A percentile compares a stretch with the other conserved stretches of the same genome.
Evolutionary conservation across 208 protist species (phyloP).

Genomic region (Trichomonas gallinae): DNA sequence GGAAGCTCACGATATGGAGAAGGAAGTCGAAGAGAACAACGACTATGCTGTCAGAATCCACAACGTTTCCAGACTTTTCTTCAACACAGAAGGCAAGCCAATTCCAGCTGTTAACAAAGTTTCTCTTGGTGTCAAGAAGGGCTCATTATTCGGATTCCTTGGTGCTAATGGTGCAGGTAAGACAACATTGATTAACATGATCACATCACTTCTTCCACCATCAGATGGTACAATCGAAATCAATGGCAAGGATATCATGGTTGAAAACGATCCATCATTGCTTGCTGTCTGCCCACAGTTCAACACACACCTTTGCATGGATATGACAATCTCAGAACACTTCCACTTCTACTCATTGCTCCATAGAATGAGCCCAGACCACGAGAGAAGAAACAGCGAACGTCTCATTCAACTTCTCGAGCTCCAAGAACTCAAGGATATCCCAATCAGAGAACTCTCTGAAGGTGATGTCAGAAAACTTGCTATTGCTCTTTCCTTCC

Average conservation of each 20-base stretch:
- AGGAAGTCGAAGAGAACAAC: neutral
- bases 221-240: conserved; percentile 25
- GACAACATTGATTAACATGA: conserved; percentile 28
- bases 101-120: neutral
- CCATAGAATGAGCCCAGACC: neutral
- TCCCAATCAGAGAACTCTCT: neutral
- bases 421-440: neutral
- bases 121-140: neutral
- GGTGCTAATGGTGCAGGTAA: conserved; percentile 33
- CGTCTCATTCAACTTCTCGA: neutral
- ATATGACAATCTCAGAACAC: neutral
- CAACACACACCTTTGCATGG: neutral
- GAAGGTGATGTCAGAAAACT: neutral
- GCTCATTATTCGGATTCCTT: neutral
- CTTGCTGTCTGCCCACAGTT: neutral
- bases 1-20: neutral
- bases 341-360: neutral
- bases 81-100: neutral
- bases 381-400: neutral
- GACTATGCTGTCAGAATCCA: neutral
- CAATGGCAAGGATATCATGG: neutral
- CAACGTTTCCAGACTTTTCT: neutral
- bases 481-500: neutral
- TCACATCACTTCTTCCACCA: conserved; percentile 21
- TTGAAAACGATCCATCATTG: neutral